Conservation (phyloP, 1,139 yeast species). For the Meyerozyma guilliermondii region DNA sequence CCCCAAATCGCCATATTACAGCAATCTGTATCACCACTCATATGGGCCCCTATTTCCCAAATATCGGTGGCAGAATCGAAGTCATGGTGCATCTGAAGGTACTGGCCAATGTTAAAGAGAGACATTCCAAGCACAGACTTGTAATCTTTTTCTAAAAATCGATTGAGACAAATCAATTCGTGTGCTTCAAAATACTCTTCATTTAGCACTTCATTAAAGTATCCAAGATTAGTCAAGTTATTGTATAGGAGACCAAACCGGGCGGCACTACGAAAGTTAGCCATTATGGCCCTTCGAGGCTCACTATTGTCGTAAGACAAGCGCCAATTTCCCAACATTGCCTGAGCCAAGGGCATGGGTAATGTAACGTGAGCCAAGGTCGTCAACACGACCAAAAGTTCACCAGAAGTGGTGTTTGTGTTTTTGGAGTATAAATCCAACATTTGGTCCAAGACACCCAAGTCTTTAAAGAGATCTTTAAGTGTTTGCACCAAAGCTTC, state of each 20-base stretch:
- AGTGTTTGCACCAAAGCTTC: neutral
- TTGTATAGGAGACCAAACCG: constrained; percentile 1
- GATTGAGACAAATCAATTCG: constrained; percentile 1
- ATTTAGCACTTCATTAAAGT: constrained; percentile 3
- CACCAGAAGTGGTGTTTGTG: constrained; percentile 4
- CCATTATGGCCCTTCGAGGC: constrained; percentile 6
- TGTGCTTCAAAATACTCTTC: constrained; percentile 4
- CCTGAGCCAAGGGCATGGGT: constrained; percentile 19
- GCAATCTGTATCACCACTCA: constrained; percentile 7
- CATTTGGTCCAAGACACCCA: neutral
- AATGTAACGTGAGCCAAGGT: constrained; percentile 14
- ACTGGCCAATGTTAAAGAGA: neutral
- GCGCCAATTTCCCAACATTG: constrained; percentile 22
- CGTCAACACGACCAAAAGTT: constrained; percentile 3
- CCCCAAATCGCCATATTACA: constrained; percentile 21
- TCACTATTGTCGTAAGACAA: constrained; percentile 12
- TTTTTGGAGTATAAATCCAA: neutral
- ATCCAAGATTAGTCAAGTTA: constrained; percentile 2
- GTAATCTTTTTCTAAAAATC: constrained; percentile 4
- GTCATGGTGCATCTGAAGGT: constrained; percentile 1
- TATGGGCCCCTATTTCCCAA: constrained; percentile 1
- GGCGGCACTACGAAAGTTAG: constrained; percentile 3
- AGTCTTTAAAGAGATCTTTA: neutral
- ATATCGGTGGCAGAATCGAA: neutral
- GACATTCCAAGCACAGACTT: constrained; percentile 2